Evolutionary conservation across 495 filamentous ascomycete species (phyloP), one percentile per base, ranked within the genome.

Genomic region (Penicillium odoratum): DNA sequence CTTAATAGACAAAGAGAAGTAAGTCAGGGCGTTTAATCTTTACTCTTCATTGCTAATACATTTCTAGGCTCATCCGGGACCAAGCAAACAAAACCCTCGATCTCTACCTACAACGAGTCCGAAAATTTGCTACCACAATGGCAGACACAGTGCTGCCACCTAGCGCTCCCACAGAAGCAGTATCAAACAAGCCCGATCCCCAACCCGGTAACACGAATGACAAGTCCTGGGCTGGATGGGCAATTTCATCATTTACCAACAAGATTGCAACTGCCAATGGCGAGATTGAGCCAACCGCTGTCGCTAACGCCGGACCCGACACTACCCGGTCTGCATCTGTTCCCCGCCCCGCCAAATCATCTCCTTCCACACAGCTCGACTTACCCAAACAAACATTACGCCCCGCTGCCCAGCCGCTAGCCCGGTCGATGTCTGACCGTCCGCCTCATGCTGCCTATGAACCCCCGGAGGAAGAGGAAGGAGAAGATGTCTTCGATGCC

Each of bases 171-270:
- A 44, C 69, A 11, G 72, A 74, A 44, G 58, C 74, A 50, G 72
- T 73, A 45, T 56, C 74, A 48, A 31, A 71, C 77, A 69, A 77
- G 69, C 61, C 75, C 16, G 70, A 82, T 5, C 74, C 80, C 5
- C 83, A 90, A 21, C 93, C 95, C 77, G 88, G 86, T 55, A 94
- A 90, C 2, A 86, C 88, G 10, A 84, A 79, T 53, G 85, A 88
- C 55, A 84, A 85, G 13, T 83, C 86, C 4, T 97, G 93, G 95
- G 85, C 93, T 5, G 94, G 95, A 43, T 98, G 94, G 94, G 94
- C 94, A 0, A 96, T 98, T 46, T 97, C 94, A 3, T 96, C 91
- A n/a, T 97, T 98, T 72, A 97, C 94, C 5, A 97, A 97, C 71
- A 97, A 95, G 65, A 68, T 98, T 29, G 84, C 89, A 11, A 71